Base-by-base conservation (phyloP, 257 asterid species). In the Apocynum venetum region DNA sequence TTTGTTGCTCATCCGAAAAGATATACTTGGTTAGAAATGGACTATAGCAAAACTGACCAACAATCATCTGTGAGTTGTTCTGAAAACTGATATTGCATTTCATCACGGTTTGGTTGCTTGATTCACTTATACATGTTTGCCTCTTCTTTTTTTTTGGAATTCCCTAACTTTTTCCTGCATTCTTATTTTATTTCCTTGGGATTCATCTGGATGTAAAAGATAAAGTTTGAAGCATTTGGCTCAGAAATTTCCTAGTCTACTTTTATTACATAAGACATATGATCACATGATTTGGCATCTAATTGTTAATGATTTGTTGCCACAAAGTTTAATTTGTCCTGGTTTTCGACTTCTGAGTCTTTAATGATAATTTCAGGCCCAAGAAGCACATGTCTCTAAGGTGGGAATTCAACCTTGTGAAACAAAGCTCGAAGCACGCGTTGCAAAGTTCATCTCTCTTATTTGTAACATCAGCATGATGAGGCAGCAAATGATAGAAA, bases 401-500 rank as follows among this genome's bases (percentile, higher is more conserved):
- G 41, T 81, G 73, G 72, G 80, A 76, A 74, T 51, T 65, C 87
- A 87, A 84, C 89, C 91, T 43, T 84, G 81, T 81, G 97, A 92
- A 84, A 87, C 97, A 47, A 89, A 92, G 89, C 83, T 92, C 83
- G 98, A 86, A 77, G 83, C 89, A 47, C 89, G 91, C 19, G 80
- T 94, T 82, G 97, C 96, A 73, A 91, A 91, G 85, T 92, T 94
- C 89, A 85, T 92, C 71, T 92, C 97, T 73, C 96, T 91, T 82
- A 89, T 94, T 77, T 94, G 97, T 87, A 91, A 87, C 78, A 78
- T 86, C 79, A 91, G 94, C 87, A 94, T 94, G 98, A 94, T 94
- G 98, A 89, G 83, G 88, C 97, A 94, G 77, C 98, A 92, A 74
- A 94, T 94, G 98, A 88, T 91, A 86, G 98, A 94, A 84, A 92